phyloP scores from a whole-genome alignment of 352 stramenopile species.

The Pilasporangium apinafurcum region DNA sequence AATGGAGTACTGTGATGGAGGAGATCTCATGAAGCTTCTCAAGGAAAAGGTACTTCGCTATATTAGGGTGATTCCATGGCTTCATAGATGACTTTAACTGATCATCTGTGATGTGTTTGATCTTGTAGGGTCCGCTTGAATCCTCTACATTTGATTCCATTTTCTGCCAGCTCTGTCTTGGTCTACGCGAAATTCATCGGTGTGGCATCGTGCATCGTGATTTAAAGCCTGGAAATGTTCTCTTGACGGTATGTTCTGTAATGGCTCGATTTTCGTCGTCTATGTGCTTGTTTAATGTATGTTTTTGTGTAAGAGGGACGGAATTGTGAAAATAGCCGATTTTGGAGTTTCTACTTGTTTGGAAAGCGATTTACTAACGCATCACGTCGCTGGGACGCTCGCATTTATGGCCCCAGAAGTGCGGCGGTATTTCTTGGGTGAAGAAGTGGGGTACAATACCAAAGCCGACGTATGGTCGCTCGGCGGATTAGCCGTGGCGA shows the following conservation, averaged over 20 bases:
- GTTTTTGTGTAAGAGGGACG: constrained; percentile 33
- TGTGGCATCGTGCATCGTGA: constrained; percentile 70
- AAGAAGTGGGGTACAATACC: constrained; percentile 61
- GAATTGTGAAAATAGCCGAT: constrained; percentile 67
- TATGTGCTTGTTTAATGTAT: neutral
- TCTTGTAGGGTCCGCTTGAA: constrained; percentile 31
- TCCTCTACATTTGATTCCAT: constrained; percentile 39
- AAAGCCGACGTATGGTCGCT: constrained; percentile 78
- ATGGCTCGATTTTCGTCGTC: neutral
- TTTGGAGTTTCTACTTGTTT: constrained; percentile 81
- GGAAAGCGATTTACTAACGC: constrained; percentile 62
- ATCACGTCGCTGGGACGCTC: constrained; percentile 68
- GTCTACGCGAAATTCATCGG: constrained; percentile 57
- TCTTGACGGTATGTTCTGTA: constrained; percentile 42
- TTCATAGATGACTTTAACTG: neutral
- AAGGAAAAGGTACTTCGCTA: constrained; percentile 14
- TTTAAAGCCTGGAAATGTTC: constrained; percentile 71
- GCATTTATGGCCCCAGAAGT: constrained; percentile 82
- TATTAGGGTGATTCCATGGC: neutral
- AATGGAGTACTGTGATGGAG: constrained; percentile 73
- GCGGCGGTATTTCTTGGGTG: constrained; percentile 61
- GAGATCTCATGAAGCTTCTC: constrained; percentile 39
- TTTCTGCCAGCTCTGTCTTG: constrained; percentile 66
- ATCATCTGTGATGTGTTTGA: constrained; percentile 1
- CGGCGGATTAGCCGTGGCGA: constrained; percentile 60